Conservation (phyloP, 495 filamentous ascomycete species). For the Daldinia caldariorum region DNA sequence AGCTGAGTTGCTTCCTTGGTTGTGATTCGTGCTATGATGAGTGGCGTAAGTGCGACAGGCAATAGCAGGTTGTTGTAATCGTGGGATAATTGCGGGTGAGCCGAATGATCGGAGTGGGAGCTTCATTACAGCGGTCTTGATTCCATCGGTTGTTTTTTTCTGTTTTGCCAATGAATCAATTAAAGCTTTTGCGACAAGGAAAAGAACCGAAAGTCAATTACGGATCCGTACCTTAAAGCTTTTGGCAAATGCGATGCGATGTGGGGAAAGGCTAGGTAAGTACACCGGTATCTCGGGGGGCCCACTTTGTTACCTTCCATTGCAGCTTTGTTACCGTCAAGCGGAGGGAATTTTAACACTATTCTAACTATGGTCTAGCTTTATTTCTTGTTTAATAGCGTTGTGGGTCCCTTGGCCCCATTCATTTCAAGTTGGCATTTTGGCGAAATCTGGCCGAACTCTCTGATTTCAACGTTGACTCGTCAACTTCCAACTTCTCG, state of each 20-base stretch:
- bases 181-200: conserved; percentile 7
- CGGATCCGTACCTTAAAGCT: too few relatives aligned
- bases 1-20: conserved; percentile 22
- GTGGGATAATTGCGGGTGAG: conserved; percentile 33
- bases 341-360: neutral
- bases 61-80: conserved; percentile 34
- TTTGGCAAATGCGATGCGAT: conserved; percentile 28
- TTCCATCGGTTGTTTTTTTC: conserved; percentile 38
- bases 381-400: conserved; percentile 9
- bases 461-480: conserved; percentile 66
- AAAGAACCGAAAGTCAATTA: conserved; percentile 10
- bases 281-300: neutral
- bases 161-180: neutral
- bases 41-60: conserved; percentile 48
- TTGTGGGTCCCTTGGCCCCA: conserved; percentile 13
- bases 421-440: conserved; percentile 42
- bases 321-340: neutral
- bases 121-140: conserved; percentile 46
- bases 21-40: conserved; percentile 34
- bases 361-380: conserved; percentile 19
- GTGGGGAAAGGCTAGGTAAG: conserved; percentile 19
- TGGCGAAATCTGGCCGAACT: conserved; percentile 51
- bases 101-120: conserved; percentile 38
- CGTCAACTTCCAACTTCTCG: conserved; percentile 64
- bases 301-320: neutral